A percentile compares a stretch with the other conserved stretches of the same genome.
phyloP scores from a whole-genome alignment of 352 stramenopile genomes.

The Globisporangium canariense region DNA sequence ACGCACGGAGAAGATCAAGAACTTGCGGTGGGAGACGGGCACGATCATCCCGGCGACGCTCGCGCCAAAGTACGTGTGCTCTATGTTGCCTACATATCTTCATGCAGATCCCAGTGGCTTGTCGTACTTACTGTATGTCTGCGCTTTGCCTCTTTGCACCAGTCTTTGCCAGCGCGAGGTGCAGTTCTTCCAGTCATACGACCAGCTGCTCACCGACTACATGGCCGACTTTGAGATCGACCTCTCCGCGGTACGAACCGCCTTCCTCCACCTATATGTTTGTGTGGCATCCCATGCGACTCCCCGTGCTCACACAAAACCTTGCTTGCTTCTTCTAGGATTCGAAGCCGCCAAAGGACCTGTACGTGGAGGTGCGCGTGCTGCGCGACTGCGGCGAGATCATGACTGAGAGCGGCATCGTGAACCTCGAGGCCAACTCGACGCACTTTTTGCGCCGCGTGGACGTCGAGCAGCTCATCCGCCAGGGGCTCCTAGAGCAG shows the following conservation, averaged over 20 bases:
- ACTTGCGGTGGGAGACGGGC: slow-evolving; percentile 88
- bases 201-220: slow-evolving; percentile 89
- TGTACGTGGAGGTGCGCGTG: slow-evolving; percentile 89
- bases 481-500: slow-evolving; percentile 82
- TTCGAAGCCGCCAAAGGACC: slow-evolving; percentile 85
- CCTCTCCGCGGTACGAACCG: slow-evolving; percentile 56
- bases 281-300: background rate
- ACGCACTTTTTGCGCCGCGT: slow-evolving; percentile 87
- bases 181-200: slow-evolving; percentile 90
- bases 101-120: background rate
- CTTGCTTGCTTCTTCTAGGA: slow-evolving; percentile 34
- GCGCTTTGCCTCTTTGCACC: background rate
- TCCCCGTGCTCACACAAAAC: background rate
- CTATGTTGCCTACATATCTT: slow-evolving; percentile 1
- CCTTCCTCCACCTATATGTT: background rate
- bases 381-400: slow-evolving; percentile 87
- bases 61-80: slow-evolving; percentile 51
- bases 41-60: slow-evolving; percentile 80
- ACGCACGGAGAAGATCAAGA: slow-evolving; percentile 86
- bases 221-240: slow-evolving; percentile 88
- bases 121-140: background rate
- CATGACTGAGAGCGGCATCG: slow-evolving; percentile 87
- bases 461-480: slow-evolving; percentile 83
- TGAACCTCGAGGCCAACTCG: slow-evolving; percentile 85
- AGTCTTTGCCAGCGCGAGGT: slow-evolving; percentile 82